Conservation (phyloP, 768 basidiomycete species). For the Cystobasidium onofrii region DNA sequence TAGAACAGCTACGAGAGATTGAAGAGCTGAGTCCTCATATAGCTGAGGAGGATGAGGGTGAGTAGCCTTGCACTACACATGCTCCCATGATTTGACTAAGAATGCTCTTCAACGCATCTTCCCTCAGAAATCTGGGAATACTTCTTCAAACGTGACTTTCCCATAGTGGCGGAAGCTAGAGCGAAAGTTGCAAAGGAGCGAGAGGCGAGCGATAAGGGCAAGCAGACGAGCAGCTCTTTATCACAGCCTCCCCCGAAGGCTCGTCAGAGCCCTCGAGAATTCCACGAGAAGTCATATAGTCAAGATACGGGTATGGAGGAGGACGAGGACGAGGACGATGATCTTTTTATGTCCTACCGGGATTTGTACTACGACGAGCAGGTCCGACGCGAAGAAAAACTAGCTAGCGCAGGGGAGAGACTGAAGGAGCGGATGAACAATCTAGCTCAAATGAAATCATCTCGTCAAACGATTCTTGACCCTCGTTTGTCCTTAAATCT, state of each 20-base stretch:
- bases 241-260: not conserved
- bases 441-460: not conserved
- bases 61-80: no score
- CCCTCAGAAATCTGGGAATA: constrained; percentile 23
- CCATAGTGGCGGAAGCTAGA: constrained; percentile 19
- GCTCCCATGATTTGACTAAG: not conserved
- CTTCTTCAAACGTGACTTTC: constrained; percentile 32
- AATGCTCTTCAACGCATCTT: not conserved
- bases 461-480: constrained; percentile 6
- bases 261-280: not conserved
- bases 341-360: constrained; percentile 15
- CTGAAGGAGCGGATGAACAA: constrained; percentile 20
- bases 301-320: no score
- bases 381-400: constrained; percentile 5
- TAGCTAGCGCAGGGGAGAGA: constrained; percentile 24
- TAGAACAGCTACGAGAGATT: constrained; percentile 22
- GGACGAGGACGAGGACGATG: not conserved
- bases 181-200: not conserved
- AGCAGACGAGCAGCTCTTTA: not conserved
- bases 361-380: constrained; percentile 29
- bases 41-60: constrained; percentile 26
- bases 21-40: constrained; percentile 27
- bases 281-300: not conserved
- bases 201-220: not conserved
- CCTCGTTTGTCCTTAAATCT: not conserved